These are phyloP conservation scores for Metschnikowia gelsemii DNA, from an alignment of 805 yeast species.

Conservation along the genomic window DNA sequence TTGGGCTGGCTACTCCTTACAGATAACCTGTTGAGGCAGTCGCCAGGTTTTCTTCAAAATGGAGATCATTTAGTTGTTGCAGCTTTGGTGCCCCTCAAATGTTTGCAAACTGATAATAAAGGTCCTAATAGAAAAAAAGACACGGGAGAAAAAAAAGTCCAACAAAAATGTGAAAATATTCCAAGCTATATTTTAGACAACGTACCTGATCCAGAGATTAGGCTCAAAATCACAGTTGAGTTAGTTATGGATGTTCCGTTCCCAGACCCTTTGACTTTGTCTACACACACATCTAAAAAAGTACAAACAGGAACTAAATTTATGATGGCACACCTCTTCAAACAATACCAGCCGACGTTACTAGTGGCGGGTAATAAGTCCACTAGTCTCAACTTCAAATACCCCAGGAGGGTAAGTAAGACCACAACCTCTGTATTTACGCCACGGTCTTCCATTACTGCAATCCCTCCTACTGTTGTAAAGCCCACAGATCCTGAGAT, in stretches of 20 bases:
- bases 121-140: constrained; percentile 12
- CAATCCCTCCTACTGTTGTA: constrained; percentile 1
- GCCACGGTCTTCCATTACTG: constrained; percentile 9
- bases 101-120: constrained; percentile 16
- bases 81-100: constrained; percentile 32
- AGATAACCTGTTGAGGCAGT: constrained; percentile 5
- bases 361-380: constrained; percentile 38
- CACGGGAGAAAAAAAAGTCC: constrained; percentile 19
- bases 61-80: constrained; percentile 42
- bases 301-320: constrained; percentile 30
- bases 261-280: constrained; percentile 11
- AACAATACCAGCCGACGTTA: constrained; percentile 43
- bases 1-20: constrained; percentile 38
- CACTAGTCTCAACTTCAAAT: constrained; percentile 43
- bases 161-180: constrained; percentile 24
- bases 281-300: constrained; percentile 4
- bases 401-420: constrained; percentile 32
- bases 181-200: constrained; percentile 22
- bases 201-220: constrained; percentile 22
- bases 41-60: constrained; percentile 29
- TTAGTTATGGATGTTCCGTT: constrained; percentile 29
- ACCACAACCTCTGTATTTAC: constrained; percentile 5
- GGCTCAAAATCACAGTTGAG: constrained; percentile 41
- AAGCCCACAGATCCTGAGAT: constrained; percentile 9
- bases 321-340: constrained; percentile 37